Percentiles rank a stretch among this genome's conserved stretches.
phyloP scores from a whole-genome alignment of 1,284 basidiomycete species.

The Paramarasmius palmivorus region DNA sequence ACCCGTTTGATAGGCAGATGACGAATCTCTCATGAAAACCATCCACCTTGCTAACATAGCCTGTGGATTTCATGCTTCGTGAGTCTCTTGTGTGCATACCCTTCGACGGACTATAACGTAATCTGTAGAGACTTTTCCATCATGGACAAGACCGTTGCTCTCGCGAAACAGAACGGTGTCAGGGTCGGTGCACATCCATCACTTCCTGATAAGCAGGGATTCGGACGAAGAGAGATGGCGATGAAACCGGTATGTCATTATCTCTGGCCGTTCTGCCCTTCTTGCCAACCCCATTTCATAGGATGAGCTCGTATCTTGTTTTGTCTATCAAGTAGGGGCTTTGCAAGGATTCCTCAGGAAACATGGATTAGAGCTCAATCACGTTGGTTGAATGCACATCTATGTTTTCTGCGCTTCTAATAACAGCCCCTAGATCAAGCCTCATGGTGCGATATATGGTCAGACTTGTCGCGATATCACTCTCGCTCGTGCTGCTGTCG shows the following conservation, averaged over 20 bases:
- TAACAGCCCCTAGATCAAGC: constrained; percentile 40
- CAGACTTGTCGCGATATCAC: constrained; percentile 52
- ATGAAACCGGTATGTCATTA: constrained; percentile 46
- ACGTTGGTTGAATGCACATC: constrained; percentile 42
- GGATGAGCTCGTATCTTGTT: constrained; percentile 59
- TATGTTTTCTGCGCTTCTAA: not conserved
- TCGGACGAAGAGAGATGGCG: constrained; percentile 62
- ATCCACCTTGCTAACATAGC: constrained; percentile 67
- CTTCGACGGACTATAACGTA: not conserved
- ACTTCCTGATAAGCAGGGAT: constrained; percentile 63
- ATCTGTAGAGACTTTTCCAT: constrained; percentile 53
- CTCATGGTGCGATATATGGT: constrained; percentile 59
- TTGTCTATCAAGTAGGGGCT: constrained; percentile 65
- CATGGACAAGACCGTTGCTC: constrained; percentile 58
- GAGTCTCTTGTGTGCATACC: constrained; percentile 15
- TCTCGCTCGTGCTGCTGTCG: constrained; percentile 51
- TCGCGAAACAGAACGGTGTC: constrained; percentile 54
- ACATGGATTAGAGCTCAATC: constrained; percentile 49
- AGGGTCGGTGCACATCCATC: constrained; percentile 62
- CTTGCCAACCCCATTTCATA: constrained; percentile 15
- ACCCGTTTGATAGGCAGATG: constrained; percentile 46
- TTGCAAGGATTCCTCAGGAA: constrained; percentile 54
- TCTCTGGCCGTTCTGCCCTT: too few species aligned
- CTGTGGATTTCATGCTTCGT: constrained; percentile 68
- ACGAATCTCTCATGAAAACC: constrained; percentile 59